A percentile compares a stretch with the other conserved stretches of the same genome.
phyloP scores from a whole-genome alignment of 352 stramenopile species.

The Phytophthora meadii region DNA sequence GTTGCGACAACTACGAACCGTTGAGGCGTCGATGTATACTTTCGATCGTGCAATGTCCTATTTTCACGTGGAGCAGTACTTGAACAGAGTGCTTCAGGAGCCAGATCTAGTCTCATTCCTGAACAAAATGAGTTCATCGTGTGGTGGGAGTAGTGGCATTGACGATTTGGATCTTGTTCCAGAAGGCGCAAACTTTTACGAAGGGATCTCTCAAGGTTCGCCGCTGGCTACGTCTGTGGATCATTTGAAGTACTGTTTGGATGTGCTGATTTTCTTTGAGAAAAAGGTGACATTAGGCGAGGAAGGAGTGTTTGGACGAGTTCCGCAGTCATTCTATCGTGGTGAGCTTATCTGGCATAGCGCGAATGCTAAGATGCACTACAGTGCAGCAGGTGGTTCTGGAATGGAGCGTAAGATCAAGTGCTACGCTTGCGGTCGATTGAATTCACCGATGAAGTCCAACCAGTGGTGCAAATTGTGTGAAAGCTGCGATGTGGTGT shows the following conservation, averaged over 20 bases:
- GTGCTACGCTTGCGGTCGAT: slow-evolving; percentile 76
- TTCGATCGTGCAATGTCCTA: slow-evolving; percentile 82
- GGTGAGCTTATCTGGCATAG: slow-evolving; percentile 80
- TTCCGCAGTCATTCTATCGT: slow-evolving; percentile 81
- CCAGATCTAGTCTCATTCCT: slow-evolving; percentile 65
- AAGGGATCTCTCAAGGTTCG: slow-evolving; percentile 55
- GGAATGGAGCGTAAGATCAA: slow-evolving; percentile 69
- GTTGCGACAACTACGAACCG: slow-evolving; percentile 75
- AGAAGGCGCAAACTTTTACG: slow-evolving; percentile 75
- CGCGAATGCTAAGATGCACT: slow-evolving; percentile 39
- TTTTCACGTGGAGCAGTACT: slow-evolving; percentile 85
- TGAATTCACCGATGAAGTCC: slow-evolving; percentile 71
- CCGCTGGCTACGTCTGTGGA: slow-evolving; percentile 68
- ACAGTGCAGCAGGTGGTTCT: slow-evolving; percentile 30
- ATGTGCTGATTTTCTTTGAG: slow-evolving; percentile 89
- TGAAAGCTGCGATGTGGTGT: slow-evolving; percentile 72
- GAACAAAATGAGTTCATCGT: slow-evolving; percentile 77
- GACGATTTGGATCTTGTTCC: slow-evolving; percentile 69
- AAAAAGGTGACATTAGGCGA: slow-evolving; percentile 84
- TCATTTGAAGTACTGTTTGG: slow-evolving; percentile 83
- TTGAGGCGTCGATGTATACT: slow-evolving; percentile 80
- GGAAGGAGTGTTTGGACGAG: slow-evolving; percentile 66
- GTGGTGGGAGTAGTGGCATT: slow-evolving; percentile 30
- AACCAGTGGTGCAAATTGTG: slow-evolving; percentile 83
- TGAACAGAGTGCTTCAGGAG: slow-evolving; percentile 83